Evolutionary conservation across 768 basidiomycete species (phyloP).

Genomic region (Pulveroboletus frians): DNA sequence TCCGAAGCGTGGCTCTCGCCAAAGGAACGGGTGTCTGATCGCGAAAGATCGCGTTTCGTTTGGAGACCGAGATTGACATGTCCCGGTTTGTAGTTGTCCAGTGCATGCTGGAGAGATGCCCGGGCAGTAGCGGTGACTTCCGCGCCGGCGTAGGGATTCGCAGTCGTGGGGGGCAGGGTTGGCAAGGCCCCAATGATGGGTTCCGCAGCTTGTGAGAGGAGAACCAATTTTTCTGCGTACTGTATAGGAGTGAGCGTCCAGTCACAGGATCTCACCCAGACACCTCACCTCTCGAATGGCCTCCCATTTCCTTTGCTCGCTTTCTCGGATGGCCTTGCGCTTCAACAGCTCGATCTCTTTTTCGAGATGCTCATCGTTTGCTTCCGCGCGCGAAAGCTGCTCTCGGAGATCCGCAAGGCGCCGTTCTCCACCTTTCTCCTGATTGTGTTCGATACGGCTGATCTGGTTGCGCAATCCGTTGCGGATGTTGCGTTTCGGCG

Average conservation of each 20-base stretch:
- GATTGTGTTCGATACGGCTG: slow-evolving; percentile 58
- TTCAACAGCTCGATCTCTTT: slow-evolving; percentile 67
- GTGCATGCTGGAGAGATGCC: slow-evolving; percentile 68
- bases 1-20: slow-evolving; percentile 80
- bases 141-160: slow-evolving; percentile 55
- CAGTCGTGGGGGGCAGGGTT: slow-evolving; percentile 54
- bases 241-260: slow-evolving; percentile 24
- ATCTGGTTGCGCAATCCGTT: slow-evolving; percentile 56
- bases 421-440: slow-evolving; percentile 58
- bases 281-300: slow-evolving; percentile 66
- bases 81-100: slow-evolving; percentile 75
- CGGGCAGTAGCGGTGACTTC: slow-evolving; percentile 64
- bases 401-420: slow-evolving; percentile 66
- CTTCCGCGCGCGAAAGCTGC: slow-evolving; percentile 60
- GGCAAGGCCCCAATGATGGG: slow-evolving; percentile 62
- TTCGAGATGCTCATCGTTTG: slow-evolving; percentile 61
- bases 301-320: slow-evolving; percentile 74
- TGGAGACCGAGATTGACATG: slow-evolving; percentile 49
- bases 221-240: slow-evolving; percentile 78
- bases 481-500: slow-evolving; percentile 60
- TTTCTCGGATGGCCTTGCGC: slow-evolving; percentile 70
- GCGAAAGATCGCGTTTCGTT: slow-evolving; percentile 47
- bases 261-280: slow-evolving; percentile 1
- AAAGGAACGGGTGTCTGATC: slow-evolving; percentile 76
- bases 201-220: slow-evolving; percentile 66